Base-by-base conservation (phyloP, 495 filamentous ascomycete genomes). In the Podospora conica region DNA sequence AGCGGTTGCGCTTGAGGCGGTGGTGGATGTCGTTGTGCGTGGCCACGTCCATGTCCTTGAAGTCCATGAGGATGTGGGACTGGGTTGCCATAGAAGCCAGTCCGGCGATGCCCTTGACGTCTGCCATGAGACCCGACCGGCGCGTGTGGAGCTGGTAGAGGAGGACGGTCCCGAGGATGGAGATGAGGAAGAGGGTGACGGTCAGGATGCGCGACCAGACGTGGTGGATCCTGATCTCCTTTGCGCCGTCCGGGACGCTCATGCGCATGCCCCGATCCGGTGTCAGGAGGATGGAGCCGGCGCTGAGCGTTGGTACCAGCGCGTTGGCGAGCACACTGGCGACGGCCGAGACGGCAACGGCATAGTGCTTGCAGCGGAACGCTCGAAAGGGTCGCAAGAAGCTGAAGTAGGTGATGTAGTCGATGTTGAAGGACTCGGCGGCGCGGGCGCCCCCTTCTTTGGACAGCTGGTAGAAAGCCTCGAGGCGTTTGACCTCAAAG, bases 381-480 rank as follows among this genome's bases (percentile, higher is more conserved):
- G 89, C 88, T 23, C 82, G 81, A 23, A 89, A 70, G 1, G 89
- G 89, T 11, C 86, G 79, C 33, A 88, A 74, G 70, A 89, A 84
- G 68, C 80, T 83, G 77, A 87, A 85, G 60, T 84, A 78, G 2
- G 85, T 90, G 31, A 88, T 81, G 67, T 91, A 91, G 77, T 91
- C 88, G 58, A 91, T 84, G 67, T 90, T 91, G 65, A 92, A 81
- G 6, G 85, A 87, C 68, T 90, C 84, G 5, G 82, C 83, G 1
- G 89, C 89, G 3, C 87, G 74, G 0, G 88, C 86, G 18, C 89
- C 89, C 0, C 77, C 80, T 53, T 81, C 79, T 65, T 85, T 86
- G 9, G 88, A 90, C 48, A 93, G 77, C 69, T 92, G 90, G 65
- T 89, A 92, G 67, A 86, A 92, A 1, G 89, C 84, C 71, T 93